phyloP scores from a whole-genome alignment of 1,284 basidiomycete species.

The Leccinum pachyderme region DNA sequence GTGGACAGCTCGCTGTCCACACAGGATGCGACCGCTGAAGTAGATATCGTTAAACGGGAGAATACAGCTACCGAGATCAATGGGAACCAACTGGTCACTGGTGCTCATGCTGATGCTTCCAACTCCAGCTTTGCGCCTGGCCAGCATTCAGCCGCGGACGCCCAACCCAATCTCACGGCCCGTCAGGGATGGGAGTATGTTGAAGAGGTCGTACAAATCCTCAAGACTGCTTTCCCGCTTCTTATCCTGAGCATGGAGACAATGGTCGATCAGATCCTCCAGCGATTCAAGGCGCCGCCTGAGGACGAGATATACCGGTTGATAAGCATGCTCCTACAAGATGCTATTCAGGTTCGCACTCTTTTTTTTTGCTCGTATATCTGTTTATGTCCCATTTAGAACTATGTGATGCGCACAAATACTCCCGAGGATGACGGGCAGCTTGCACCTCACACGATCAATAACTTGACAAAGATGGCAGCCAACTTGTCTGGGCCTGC shows the following conservation, averaged over 20 bases:
- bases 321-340: slow-evolving; percentile 79
- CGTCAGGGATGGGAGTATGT: slow-evolving; percentile 89
- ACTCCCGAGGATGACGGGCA: slow-evolving; percentile 76
- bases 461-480: slow-evolving; percentile 74
- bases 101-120: slow-evolving; percentile 20
- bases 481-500: slow-evolving; percentile 64
- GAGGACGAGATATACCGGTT: slow-evolving; percentile 97
- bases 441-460: slow-evolving; percentile 55
- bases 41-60: slow-evolving; percentile 33
- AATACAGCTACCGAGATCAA: slow-evolving; percentile 12
- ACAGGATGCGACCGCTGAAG: slow-evolving; percentile 34
- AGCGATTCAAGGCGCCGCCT: slow-evolving; percentile 86
- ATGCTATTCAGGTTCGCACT: slow-evolving; percentile 60
- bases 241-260: slow-evolving; percentile 96
- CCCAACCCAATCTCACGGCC: slow-evolving; percentile 39
- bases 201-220: slow-evolving; percentile 91
- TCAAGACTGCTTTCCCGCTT: slow-evolving; percentile 97
- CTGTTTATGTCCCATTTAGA: slow-evolving; percentile 38
- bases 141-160: slow-evolving; percentile 31
- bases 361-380: not conserved
- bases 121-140: slow-evolving; percentile 9
- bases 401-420: slow-evolving; percentile 71
- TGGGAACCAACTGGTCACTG: slow-evolving; percentile 24
- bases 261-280: slow-evolving; percentile 93
- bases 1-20: slow-evolving; percentile 30